Base-by-base conservation (phyloP, 106 monocot genomes). In the Dioscorea alata region DNA sequence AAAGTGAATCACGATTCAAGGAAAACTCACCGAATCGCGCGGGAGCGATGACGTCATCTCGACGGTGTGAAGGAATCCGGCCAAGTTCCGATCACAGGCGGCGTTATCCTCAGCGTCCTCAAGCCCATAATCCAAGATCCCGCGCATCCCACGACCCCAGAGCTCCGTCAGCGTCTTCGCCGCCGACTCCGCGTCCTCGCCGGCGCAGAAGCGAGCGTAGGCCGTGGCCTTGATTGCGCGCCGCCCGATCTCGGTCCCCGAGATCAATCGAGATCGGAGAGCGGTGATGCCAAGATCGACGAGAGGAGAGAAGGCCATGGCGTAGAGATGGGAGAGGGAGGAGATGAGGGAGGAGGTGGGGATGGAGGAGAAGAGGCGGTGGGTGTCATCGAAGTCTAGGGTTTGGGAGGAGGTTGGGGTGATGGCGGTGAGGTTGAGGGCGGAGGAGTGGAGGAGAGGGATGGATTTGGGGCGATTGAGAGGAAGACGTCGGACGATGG, bases 141-240 rank as follows among this genome's bases (percentile, higher is more conserved):
- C 86, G 33, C 80, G 51, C 75, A 97, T 23, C 31, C 97, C 89
- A 50, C 32, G 25, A 13, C 42, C 76, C 89, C 87, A 86, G 17
- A 97, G 65, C 66, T 28, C 57, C 65, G 66, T 12, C 69, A 92
- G 78, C 42, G 89, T 87, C 74, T 25, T 32, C 24, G 53, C 73
- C 13, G 86, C 92, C 76, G 86, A 86, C 49, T 74, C 84, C 21
- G 61, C 42, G 19, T 63, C 75, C 79, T 83, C 82, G 13, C 97
- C 92, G 4, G 89, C 92, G 68, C 89, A 92, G 74, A 99, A 99
- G 33, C 92, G 97, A 13, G 28, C 70, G 54, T 85, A 92, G 1
- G 84, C 92, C 34, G 87, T 92, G 25, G 64, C 60, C 80, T 75
- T 64, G 20, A 78, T 59, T 48, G 57, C 67, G 21, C 60, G 63